phyloP scores from a whole-genome alignment of 108 stramenopile genomes.

The Conticribra weissflogii region DNA sequence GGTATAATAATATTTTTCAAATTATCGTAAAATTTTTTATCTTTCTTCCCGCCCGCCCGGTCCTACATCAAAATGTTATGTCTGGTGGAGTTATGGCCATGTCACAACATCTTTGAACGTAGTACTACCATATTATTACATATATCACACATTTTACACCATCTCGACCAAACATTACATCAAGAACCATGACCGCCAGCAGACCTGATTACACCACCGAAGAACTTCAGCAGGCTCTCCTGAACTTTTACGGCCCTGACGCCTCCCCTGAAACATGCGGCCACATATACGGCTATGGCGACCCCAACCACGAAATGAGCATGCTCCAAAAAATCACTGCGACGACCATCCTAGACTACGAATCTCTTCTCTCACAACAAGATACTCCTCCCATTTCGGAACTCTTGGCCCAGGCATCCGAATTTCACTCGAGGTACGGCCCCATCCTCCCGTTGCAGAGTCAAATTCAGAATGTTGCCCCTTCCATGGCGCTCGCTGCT shows the following conservation, averaged over 20 bases:
- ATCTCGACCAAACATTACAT: no score
- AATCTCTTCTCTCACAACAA: constrained; percentile 15
- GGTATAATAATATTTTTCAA: no score
- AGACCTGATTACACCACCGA: constrained; percentile 5
- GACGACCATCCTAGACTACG: constrained; percentile 74
- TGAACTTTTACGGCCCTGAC: constrained; percentile 8
- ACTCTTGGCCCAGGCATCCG: constrained; percentile 45
- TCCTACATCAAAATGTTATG: no score
- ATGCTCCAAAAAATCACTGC: constrained; percentile 87
- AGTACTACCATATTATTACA: no score
- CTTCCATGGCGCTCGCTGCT: constrained; percentile 93
- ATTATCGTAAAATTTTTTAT: no score
- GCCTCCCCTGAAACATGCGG: constrained; percentile 34
- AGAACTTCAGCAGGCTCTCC: constrained; percentile 7
- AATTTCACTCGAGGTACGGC: constrained; percentile 64
- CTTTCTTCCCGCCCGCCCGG: no score
- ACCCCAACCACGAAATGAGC: constrained; percentile 70
- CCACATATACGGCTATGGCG: constrained; percentile 69
- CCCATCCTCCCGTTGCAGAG: constrained; percentile 61
- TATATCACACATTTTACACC: no score
- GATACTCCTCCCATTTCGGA: constrained; percentile 27
- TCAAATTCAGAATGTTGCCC: constrained; percentile 63
- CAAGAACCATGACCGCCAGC: no score
- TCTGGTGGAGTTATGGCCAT: no score
- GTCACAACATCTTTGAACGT: no score